phyloP scores from a whole-genome alignment of 2,329 filamentous ascomycete genomes.

The Magnaporthiopsis poae region DNA sequence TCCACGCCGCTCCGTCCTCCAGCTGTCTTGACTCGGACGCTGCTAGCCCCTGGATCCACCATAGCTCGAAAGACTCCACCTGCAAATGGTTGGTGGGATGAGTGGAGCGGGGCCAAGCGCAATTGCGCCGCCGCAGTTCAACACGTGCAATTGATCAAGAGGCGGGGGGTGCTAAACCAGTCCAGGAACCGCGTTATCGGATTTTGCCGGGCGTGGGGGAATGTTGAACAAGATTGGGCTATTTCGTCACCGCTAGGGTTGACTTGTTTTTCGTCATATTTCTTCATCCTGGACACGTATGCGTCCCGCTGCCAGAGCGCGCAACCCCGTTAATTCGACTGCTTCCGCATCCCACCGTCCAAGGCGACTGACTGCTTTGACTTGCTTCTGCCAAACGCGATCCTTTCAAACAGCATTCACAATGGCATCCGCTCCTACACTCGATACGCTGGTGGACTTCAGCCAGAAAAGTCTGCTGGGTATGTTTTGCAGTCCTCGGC shows the following conservation, averaged over 20 bases:
- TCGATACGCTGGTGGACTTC: slow-evolving; percentile 45
- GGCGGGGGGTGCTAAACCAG: background rate
- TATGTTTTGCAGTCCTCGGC: slow-evolving; percentile 34
- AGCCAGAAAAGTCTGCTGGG: slow-evolving; percentile 56
- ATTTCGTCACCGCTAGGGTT: background rate
- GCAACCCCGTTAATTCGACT: background rate
- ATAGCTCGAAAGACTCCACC: background rate
- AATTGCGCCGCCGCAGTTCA: background rate
- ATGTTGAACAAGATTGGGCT: background rate
- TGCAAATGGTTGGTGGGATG: background rate
- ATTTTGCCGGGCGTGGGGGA: background rate
- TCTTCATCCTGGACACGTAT: background rate
- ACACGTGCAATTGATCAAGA: background rate
- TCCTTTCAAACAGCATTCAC: background rate
- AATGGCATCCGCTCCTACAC: slow-evolving; percentile 11
- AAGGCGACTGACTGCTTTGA: background rate
- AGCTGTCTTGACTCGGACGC: background rate
- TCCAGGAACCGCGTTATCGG: background rate
- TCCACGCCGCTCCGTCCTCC: background rate
- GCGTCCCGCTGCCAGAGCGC: background rate
- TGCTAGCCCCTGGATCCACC: background rate
- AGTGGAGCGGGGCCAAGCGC: background rate
- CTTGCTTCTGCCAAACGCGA: background rate
- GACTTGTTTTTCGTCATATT: background rate
- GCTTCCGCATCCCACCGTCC: background rate